Conservation (phyloP, 140 eudicot genomes). For the Stevia rebaudiana region DNA sequence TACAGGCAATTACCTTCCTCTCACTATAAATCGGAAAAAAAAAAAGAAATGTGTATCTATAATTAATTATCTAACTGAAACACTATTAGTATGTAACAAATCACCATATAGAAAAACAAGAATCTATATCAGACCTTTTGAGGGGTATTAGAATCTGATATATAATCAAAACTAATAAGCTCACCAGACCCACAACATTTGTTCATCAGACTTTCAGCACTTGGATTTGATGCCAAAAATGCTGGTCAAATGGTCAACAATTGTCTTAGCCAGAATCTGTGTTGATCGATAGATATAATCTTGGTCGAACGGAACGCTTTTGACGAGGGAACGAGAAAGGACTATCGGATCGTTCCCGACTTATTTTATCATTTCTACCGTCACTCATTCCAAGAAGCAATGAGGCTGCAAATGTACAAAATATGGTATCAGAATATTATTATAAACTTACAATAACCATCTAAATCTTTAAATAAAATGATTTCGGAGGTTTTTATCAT, state of each 20-base stretch:
- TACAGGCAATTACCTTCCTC: conserved; percentile 13
- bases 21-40: conserved; percentile 23
- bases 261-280: conserved; percentile 52
- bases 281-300: conserved; percentile 59
- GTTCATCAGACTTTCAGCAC: not conserved
- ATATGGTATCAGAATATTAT: not conserved
- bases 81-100: conserved; percentile 30
- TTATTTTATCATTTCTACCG: conserved; percentile 43
- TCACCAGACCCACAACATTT: conserved; percentile 20
- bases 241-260: not conserved
- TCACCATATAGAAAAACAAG: conserved; percentile 20
- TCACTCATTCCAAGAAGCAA: conserved; percentile 66
- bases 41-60: not conserved
- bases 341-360: conserved; percentile 65
- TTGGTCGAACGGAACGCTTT: conserved; percentile 66
- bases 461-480: not conserved
- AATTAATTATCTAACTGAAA: conserved; percentile 16
- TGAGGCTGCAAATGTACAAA: conserved; percentile 50
- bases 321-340: conserved; percentile 73
- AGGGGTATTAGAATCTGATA: conserved; percentile 3
- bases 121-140: conserved; percentile 30
- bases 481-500: not conserved
- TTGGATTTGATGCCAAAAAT: conserved; percentile 7
- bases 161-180: conserved; percentile 24
- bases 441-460: not conserved